Evolutionary conservation across 2,329 filamentous ascomycete species (phyloP), one percentile per base, ranked within the genome.

Genomic region (Pseudocercospora fuligena): DNA sequence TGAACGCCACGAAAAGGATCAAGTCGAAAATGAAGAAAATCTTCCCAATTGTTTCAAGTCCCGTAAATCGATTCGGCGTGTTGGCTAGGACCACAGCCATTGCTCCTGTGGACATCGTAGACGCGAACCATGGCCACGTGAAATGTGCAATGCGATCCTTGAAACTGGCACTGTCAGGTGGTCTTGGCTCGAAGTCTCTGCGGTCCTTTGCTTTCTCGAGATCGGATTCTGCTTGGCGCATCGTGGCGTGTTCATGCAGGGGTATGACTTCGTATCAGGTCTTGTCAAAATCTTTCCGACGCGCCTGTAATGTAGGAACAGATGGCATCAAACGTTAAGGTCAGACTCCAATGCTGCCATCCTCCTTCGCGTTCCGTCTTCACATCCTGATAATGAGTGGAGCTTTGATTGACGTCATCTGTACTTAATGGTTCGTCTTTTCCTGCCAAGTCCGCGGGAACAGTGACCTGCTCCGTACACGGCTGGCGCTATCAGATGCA

Each of bases 91-190:
- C 83, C 2, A 90, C 78, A 0, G 90, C 86, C 0, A 93, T 77
- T 0, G 90, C 90, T 36, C 90, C 91, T 0, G 90, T 92, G 47
- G 88, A 90, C 91, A 93, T 93, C 2, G 89, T 89, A 21, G 88
- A 81, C 1, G 90, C 90, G 77, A 89, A 94, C 90, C 90, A 92
- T 19, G 88, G 88, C 89, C 88, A 72, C 1, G 70, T 72, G 53
- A 72, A 72, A 46, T 72, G 70, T 23, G 70, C 70, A 31, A 72
- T 72, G 19, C 70, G 66, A 49, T 71, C 70, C 33, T 69, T 69
- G 67, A 72, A 72, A 47, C 63, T 57, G 19, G 69, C 70, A 40
- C 65, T 70, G 16, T 69, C 66, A 2, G 70, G 70, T 0, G 67
- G 67, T 5, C 21, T 54, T 4, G 66, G 64, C 3, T 46, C 25